Conservation (phyloP, 208 protist genomes). For the Leishmania amazonensis region DNA sequence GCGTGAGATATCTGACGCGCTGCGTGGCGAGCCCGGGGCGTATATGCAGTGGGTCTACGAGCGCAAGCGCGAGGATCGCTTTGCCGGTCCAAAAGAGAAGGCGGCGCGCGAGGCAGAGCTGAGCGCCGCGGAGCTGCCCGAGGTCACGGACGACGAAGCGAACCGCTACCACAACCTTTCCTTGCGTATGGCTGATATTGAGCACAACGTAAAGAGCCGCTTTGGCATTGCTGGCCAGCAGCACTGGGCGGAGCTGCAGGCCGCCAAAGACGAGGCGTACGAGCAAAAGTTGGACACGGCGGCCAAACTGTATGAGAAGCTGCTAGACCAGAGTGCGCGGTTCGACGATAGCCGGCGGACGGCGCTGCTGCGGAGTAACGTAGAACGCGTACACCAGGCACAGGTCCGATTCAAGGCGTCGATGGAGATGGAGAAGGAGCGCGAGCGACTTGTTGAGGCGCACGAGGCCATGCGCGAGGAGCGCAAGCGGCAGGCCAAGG, state of each 20-base stretch:
- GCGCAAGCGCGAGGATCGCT: constrained; percentile 63
- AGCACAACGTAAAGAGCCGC: constrained; percentile 65
- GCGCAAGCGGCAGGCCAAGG: constrained; percentile 40
- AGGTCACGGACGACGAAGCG: constrained; percentile 78
- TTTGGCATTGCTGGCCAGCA: constrained; percentile 82
- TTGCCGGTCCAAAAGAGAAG: constrained; percentile 57
- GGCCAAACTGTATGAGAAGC: constrained; percentile 73
- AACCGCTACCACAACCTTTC: constrained; percentile 76
- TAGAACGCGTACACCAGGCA: constrained; percentile 78
- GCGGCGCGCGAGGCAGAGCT: constrained; percentile 45
- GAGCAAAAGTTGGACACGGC: constrained; percentile 75
- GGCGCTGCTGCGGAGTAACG: constrained; percentile 60
- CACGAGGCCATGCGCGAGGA: constrained; percentile 71
- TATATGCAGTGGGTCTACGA: constrained; percentile 92
- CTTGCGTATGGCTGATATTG: constrained; percentile 76
- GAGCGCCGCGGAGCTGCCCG: constrained; percentile 58
- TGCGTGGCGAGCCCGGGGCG: constrained; percentile 76
- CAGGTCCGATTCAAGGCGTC: constrained; percentile 87
- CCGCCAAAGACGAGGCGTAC: constrained; percentile 81
- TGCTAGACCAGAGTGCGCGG: constrained; percentile 69
- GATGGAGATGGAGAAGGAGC: constrained; percentile 83
- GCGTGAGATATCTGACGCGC: constrained; percentile 70
- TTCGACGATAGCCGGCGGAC: constrained; percentile 77
- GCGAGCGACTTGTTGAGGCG: constrained; percentile 74
- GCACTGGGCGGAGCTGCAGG: constrained; percentile 88